These are phyloP conservation scores for Colletotrichum tamarilloi DNA, from an alignment of 2,329 filamentous ascomycete species.

Conservation along the genomic window DNA sequence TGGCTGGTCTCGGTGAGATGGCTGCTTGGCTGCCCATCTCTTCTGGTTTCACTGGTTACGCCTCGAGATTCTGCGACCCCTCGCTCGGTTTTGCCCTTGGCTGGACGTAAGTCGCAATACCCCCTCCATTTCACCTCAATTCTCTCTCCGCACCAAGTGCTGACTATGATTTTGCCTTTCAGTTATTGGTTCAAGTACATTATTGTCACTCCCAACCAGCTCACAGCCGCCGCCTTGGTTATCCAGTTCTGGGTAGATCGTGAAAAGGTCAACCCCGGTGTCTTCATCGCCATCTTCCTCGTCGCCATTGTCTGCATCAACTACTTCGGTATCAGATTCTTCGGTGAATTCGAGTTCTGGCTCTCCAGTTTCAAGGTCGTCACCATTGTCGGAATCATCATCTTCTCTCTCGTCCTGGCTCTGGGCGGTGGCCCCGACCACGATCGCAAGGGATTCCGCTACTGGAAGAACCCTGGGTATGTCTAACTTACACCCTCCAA, in stretches of 20 bases:
- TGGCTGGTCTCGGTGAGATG: conserved; percentile 87
- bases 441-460: conserved; percentile 72
- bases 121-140: neutral
- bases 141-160: conserved; percentile 55
- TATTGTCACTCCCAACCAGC: conserved; percentile 85
- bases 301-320: conserved; percentile 73
- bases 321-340: conserved; percentile 76
- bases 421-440: conserved; percentile 73
- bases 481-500: neutral
- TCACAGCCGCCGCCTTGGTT: conserved; percentile 83
- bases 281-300: conserved; percentile 81
- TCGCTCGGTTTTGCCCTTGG: conserved; percentile 84
- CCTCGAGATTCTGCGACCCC: conserved; percentile 81
- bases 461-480: conserved; percentile 71
- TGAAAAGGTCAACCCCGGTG: conserved; percentile 77
- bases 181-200: conserved; percentile 82
- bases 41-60: conserved; percentile 85
- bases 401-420: conserved; percentile 72
- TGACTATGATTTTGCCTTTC: conserved; percentile 74
- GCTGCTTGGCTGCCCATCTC: conserved; percentile 83
- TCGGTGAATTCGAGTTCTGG: conserved; percentile 74
- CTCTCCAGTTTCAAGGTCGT: conserved; percentile 75
- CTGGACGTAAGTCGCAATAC: conserved; percentile 66
- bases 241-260: conserved; percentile 80
- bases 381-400: conserved; percentile 73